phyloP scores from a whole-genome alignment of 2,329 filamentous ascomycete genomes.

The Myriangium duriaei region DNA sequence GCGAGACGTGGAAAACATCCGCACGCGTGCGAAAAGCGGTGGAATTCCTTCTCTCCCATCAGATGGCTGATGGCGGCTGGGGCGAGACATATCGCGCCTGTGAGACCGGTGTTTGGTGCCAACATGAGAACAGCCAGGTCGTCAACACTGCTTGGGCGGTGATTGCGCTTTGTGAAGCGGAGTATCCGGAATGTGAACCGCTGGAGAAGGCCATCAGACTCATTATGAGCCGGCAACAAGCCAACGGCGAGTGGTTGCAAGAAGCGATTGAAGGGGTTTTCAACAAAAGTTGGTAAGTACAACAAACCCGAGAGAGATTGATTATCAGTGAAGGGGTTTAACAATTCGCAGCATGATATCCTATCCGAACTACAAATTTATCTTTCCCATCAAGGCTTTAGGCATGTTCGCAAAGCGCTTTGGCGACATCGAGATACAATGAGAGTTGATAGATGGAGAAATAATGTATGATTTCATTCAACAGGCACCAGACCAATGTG shows the following conservation, averaged over 20 bases:
- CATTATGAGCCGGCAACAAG: slow-evolving; percentile 72
- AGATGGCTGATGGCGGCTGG: slow-evolving; percentile 87
- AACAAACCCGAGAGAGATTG: not conserved
- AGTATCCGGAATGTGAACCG: slow-evolving; percentile 61
- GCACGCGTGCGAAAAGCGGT: slow-evolving; percentile 61
- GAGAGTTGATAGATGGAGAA: slow-evolving; percentile 3
- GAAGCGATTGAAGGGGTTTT: slow-evolving; percentile 97
- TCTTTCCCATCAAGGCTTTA: slow-evolving; percentile 84
- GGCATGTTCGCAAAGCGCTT: slow-evolving; percentile 73
- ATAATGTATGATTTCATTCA: no score
- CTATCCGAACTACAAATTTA: slow-evolving; percentile 98
- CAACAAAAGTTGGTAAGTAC: slow-evolving; percentile 78
- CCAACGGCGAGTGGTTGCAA: slow-evolving; percentile 87
- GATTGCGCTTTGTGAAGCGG: slow-evolving; percentile 69
- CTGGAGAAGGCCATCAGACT: slow-evolving; percentile 64
- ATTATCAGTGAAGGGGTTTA: slow-evolving; percentile 12
- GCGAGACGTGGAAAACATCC: slow-evolving; percentile 69
- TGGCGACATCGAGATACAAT: slow-evolving; percentile 48
- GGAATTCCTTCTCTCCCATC: slow-evolving; percentile 72
- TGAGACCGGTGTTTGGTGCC: slow-evolving; percentile 60
- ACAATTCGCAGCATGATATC: slow-evolving; percentile 67
- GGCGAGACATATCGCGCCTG: slow-evolving; percentile 87
- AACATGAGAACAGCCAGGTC: slow-evolving; percentile 73
- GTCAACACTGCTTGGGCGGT: slow-evolving; percentile 87
- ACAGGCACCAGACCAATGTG: no score